These are phyloP conservation scores for Chamaecrista fasciculata DNA, from an alignment of 306 rosid genomes.

Conservation along the genomic window DNA sequence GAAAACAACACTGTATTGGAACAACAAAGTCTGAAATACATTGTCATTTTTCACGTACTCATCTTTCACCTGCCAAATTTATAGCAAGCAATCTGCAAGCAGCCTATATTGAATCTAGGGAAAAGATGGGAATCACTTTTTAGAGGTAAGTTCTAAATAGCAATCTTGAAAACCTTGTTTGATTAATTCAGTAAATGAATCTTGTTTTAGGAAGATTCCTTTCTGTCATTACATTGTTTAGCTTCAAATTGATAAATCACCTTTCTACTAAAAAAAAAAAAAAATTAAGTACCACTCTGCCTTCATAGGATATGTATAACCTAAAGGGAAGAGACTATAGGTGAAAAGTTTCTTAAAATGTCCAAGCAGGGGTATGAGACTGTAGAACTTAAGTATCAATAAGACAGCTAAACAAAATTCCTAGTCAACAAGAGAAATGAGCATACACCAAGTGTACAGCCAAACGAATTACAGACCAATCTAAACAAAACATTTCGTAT, in stretches of 20 bases:
- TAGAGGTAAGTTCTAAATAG: too few species aligned
- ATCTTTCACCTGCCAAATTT: neutral
- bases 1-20: neutral
- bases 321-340: neutral
- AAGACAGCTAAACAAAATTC: neutral
- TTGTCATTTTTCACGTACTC: neutral
- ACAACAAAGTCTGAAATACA: neutral
- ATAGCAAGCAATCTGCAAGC: neutral
- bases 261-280: too few species aligned
- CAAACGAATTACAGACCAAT: neutral
- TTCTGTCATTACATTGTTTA: too few species aligned
- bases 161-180: too few species aligned
- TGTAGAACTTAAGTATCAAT: too few species aligned
- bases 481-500: neutral
- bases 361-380: neutral
- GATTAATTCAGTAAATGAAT: too few species aligned
- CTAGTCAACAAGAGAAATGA: neutral
- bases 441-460: neutral
- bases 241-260: too few species aligned
- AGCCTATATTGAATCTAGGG: neutral
- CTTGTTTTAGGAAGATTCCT: too few species aligned
- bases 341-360: neutral
- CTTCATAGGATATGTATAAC: too few species aligned
- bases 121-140: neutral
- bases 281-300: too few species aligned